Evolutionary conservation across 345 rosid species (phyloP), one percentile per base, ranked within the genome.

Genomic region (Ricinus communis): DNA sequence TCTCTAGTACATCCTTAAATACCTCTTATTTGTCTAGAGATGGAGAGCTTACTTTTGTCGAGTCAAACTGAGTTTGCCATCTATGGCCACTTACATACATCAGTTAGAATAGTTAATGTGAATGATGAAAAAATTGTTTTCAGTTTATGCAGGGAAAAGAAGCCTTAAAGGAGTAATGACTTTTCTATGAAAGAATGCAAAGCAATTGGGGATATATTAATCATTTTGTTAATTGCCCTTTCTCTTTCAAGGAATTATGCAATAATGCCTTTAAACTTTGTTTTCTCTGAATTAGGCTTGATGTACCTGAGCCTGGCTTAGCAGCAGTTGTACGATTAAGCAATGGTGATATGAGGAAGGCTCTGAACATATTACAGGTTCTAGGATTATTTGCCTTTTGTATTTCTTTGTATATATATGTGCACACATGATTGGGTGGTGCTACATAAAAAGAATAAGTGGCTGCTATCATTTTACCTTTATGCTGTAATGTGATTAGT

Each of bases 281-380:
- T 64, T 58, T 31, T 51, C n/a, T 22, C 2, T 72, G 43, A 60
- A 53, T 63, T 72, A 93, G 97, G 84, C 97, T 95, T 75, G 91
- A 89, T 76, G 97, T 89, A 62, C 60, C 90, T 24, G 90, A 88
- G 66, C 71, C 76, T 81, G 99, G 97, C 74, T 78, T 92, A 69
- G 85, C 83, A 28, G 99, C 97, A 69, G 85, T 90, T 73, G 93
- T 90, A 74, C 85, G 89, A 46, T 91, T 95, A 68, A 83, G 97
- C 89, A 95, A 84, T 72, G 99, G 99, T 51, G 99, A 95, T 86
- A 95, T 92, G 99, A 87, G 99, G 81, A 95, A 90, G 87, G 96
- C 99, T 63, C 77, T 92, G 87, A 95, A 95, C 85, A 90, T 95
- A 62, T 76, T 95, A 76, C 99, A 95, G 97, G 99, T 95, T 77